Base-by-base conservation (phyloP, 2,329 filamentous ascomycete genomes). In the Colletotrichum abscissum region DNA sequence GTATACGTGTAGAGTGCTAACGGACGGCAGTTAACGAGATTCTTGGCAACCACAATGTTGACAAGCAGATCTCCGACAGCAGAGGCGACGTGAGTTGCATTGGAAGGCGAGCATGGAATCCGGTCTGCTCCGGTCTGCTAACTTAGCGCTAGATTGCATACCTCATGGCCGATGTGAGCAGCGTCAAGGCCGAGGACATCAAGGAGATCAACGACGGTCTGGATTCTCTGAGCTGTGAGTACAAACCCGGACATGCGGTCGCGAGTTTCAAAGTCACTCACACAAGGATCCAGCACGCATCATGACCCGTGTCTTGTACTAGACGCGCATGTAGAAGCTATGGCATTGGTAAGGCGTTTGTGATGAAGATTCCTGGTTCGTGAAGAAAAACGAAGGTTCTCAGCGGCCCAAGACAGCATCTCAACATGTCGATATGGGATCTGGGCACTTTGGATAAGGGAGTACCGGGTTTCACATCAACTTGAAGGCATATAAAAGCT, bases 21-120 rank as follows among this genome's bases (percentile, higher is more conserved):
- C 12, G 14, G 14, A 30, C 16, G 16, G 16, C 75, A 92, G 97
- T 99, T 77, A 99, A 99, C 87, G 94, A 97, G 80, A 95, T 98
- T 75, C 89, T 99, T 60, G 94, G 93, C 56, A 92, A 97, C 79
- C 95, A 99, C 87, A 99, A 99, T 83, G 95, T 99, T 78, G 96
- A 98, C 86, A 98, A 98, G 88, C 97, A 99, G 85, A 98, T 97
- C 87, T 97, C 94, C 63, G 97, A 98, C 83, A 97, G 94, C 84
- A 93, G 93, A 86, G 96, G 95, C 77, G 96, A 98, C 81, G 92
- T 94, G 84, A 76, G 89, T 77, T 24, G 5, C 14, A 7, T 26
- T 11, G 14, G 6, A n/a, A 49, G 14, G 7, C n/a, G 33, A 63
- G 7, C 30, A n/a, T 30, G 5, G 16, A 54, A 14, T 5, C 28